phyloP scores from a whole-genome alignment of 164 flowering plant genomes.

The Cinnamomum micranthum region DNA sequence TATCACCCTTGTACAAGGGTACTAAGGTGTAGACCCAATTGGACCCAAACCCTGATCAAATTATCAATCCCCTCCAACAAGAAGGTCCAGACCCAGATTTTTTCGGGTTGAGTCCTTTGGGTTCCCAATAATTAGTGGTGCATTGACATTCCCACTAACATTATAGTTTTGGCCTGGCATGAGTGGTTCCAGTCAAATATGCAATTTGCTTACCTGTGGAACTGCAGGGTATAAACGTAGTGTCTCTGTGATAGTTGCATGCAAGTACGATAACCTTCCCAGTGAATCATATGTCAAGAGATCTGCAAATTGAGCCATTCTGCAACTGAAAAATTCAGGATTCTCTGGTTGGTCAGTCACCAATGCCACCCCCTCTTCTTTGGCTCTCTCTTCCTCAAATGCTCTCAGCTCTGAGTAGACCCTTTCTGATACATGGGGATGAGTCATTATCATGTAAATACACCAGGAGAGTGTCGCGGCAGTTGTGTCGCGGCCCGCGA shows the following conservation, averaged over 20 bases:
- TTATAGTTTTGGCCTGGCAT: no score
- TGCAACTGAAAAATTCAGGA: constrained; percentile 42
- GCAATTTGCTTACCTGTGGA: constrained; percentile 60
- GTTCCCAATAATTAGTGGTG: no score
- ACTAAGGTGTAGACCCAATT: no score
- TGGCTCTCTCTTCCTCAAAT: constrained; percentile 52
- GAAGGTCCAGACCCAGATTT: no score
- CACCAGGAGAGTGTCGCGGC: constrained; percentile 91
- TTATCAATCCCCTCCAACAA: no score
- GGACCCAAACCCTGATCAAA: no score
- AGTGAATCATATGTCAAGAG: constrained; percentile 71
- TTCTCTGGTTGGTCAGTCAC: constrained; percentile 32
- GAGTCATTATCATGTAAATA: constrained; percentile 72
- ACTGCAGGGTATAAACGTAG: constrained; percentile 92
- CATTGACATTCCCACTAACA: no score
- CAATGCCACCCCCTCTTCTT: constrained; percentile 49
- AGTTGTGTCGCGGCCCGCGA: constrained; percentile 94
- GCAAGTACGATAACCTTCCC: constrained; percentile 61
- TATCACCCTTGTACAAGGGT: no score
- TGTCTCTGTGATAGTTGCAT: constrained; percentile 88
- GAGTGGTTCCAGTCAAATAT: no score
- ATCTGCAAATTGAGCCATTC: constrained; percentile 50
- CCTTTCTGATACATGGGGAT: constrained; percentile 54
- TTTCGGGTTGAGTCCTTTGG: no score
- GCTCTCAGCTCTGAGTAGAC: constrained; percentile 60